These are phyloP conservation scores for Raphanus hybrid DNA, from an alignment of 441 rosid genomes.

Conservation along the genomic window DNA sequence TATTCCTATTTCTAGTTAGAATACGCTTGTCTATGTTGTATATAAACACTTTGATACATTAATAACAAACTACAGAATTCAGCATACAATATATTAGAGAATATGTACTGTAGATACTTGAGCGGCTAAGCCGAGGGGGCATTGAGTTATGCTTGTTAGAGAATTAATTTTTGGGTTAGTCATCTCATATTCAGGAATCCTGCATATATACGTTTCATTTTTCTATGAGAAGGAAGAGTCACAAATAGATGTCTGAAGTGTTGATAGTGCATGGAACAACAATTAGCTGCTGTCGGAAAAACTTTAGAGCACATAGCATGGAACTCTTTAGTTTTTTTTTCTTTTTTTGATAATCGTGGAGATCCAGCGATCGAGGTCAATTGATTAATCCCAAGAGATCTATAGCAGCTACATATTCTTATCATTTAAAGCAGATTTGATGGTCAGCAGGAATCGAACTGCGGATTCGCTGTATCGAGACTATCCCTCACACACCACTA, in stretches of 20 bases:
- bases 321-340: not conserved
- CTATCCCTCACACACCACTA: too few species aligned
- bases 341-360: too few species aligned
- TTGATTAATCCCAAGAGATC: too few species aligned
- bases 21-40: too few species aligned
- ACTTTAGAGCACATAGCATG: not conserved
- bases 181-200: not conserved
- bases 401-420: too few species aligned
- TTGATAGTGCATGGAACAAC: not conserved
- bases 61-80: too few species aligned
- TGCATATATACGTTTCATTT: not conserved
- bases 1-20: too few species aligned
- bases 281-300: not conserved
- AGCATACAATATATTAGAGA: not conserved
- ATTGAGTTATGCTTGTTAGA: not conserved
- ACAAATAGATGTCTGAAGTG: not conserved
- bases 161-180: not conserved
- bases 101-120: not conserved
- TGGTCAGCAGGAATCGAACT: too few species aligned
- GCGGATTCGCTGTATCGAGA: too few species aligned
- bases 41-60: too few species aligned
- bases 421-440: too few species aligned
- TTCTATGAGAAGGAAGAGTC: not conserved
- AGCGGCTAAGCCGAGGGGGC: constrained; percentile 1
- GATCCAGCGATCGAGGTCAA: too few species aligned